These are phyloP conservation scores for Colletotrichum orbiculare DNA, from an alignment of 2,329 filamentous ascomycete genomes.

Conservation along the genomic window DNA sequence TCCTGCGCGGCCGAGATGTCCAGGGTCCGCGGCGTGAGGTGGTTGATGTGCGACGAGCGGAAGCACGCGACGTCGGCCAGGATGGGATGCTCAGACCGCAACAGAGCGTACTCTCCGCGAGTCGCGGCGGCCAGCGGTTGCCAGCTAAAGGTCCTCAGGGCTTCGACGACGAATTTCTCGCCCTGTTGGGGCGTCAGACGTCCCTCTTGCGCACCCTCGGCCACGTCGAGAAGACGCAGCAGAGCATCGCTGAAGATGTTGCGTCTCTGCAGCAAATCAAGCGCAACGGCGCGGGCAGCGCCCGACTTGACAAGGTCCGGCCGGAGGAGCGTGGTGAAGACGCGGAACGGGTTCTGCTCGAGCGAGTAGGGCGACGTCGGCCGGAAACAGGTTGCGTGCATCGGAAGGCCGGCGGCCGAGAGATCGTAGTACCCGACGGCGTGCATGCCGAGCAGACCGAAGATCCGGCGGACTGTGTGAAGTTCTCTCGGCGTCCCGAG, in stretches of 20 bases:
- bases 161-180: constrained; percentile 53
- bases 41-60: constrained; percentile 61
- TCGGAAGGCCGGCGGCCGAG: constrained; percentile 56
- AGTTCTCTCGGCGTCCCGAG: constrained; percentile 58
- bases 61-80: constrained; percentile 59
- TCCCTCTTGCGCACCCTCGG: constrained; percentile 43
- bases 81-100: constrained; percentile 57
- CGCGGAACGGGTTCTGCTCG: constrained; percentile 55
- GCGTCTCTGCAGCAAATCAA: constrained; percentile 47
- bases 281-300: constrained; percentile 45
- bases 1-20: constrained; percentile 58
- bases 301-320: constrained; percentile 52
- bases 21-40: constrained; percentile 62
- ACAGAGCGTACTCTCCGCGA: constrained; percentile 51
- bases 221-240: constrained; percentile 48
- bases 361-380: constrained; percentile 50
- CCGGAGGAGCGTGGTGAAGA: constrained; percentile 51
- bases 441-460: constrained; percentile 58
- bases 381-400: constrained; percentile 64
- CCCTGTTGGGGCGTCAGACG: constrained; percentile 45
- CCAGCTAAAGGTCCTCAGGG: constrained; percentile 61
- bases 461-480: constrained; percentile 54
- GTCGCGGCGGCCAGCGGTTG: constrained; percentile 53
- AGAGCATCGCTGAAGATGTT: constrained; percentile 55
- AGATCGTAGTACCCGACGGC: constrained; percentile 65